phyloP scores from a whole-genome alignment of 2,329 filamentous ascomycete species.

The Colletotrichum filicis region DNA sequence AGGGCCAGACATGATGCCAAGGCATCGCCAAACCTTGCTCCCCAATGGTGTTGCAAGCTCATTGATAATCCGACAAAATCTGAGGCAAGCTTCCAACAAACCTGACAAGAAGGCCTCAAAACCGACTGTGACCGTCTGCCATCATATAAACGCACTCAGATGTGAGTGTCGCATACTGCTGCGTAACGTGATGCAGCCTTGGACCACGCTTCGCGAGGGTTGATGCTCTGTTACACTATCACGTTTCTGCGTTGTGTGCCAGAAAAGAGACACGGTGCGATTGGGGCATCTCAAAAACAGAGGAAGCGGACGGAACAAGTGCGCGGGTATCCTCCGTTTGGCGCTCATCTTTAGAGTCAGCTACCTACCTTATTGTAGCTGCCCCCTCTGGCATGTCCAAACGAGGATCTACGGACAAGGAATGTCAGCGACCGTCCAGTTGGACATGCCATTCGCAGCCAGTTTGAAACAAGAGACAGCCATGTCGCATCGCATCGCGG shows the following conservation, averaged over 20 bases:
- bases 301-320: not conserved
- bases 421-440: conserved; percentile 9
- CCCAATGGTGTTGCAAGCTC: conserved; percentile 1
- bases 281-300: not conserved
- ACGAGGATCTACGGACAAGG: conserved; percentile 13
- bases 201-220: not conserved
- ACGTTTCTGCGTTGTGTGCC: conserved; percentile 6
- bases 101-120: not conserved
- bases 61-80: conserved; percentile 1
- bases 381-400: not conserved
- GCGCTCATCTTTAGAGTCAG: not conserved
- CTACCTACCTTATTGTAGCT: not conserved
- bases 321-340: not conserved
- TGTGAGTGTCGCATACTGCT: conserved; percentile 5
- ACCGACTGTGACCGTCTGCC: not conserved
- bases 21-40: not conserved
- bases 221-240: not conserved
- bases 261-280: not conserved
- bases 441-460: conserved; percentile 14
- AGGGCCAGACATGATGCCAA: not conserved
- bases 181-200: conserved; percentile 23
- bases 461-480: conserved; percentile 33
- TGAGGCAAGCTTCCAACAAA: not conserved
- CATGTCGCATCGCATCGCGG: conserved; percentile 28
- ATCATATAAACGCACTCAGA: not conserved